These are phyloP conservation scores for Pseudocercospora pini-densiflorae DNA, from an alignment of 2,329 filamentous ascomycete genomes.

Conservation along the genomic window DNA sequence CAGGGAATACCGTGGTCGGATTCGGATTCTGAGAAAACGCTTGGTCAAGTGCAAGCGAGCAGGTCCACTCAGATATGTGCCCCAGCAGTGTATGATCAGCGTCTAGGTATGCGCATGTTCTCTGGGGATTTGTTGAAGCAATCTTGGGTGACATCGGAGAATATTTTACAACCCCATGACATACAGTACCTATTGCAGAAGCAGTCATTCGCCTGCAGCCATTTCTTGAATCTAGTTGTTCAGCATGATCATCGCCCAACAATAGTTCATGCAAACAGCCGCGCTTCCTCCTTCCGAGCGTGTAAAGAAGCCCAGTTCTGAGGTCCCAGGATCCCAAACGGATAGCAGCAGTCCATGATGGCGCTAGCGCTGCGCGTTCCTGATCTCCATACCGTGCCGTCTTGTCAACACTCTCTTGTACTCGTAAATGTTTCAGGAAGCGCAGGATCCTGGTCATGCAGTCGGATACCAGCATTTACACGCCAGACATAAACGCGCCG, in stretches of 20 bases:
- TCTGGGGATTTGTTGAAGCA: constrained; percentile 7
- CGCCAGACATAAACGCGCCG: constrained; percentile 16
- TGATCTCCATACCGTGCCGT: constrained; percentile 38
- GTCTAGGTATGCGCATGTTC: constrained; percentile 12
- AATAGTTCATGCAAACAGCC: constrained; percentile 15
- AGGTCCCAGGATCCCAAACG: neutral
- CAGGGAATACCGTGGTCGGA: constrained; percentile 25
- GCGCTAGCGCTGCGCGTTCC: constrained; percentile 40
- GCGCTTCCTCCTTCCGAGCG: neutral
- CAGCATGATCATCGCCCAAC: constrained; percentile 10
- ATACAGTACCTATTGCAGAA: neutral
- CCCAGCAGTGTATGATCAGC: constrained; percentile 19
- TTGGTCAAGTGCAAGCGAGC: constrained; percentile 26
- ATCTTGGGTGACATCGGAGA: constrained; percentile 20
- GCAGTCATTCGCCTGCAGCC: constrained; percentile 11
- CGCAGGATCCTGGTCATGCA: constrained; percentile 28
- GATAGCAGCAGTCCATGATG: constrained; percentile 18
- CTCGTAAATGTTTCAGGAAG: constrained; percentile 30
- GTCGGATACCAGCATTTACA: constrained; percentile 17
- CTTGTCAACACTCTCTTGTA: constrained; percentile 19
- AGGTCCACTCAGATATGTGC: constrained; percentile 25
- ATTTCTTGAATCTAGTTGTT: constrained; percentile 8
- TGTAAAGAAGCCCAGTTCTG: neutral
- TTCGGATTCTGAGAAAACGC: constrained; percentile 11
- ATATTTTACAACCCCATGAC: constrained; percentile 1